A percentile compares a stretch with the other conserved stretches of the same genome.
Evolutionary conservation across 2,329 filamentous ascomycete species (phyloP).

Genomic region (Erysiphe pisi): DNA sequence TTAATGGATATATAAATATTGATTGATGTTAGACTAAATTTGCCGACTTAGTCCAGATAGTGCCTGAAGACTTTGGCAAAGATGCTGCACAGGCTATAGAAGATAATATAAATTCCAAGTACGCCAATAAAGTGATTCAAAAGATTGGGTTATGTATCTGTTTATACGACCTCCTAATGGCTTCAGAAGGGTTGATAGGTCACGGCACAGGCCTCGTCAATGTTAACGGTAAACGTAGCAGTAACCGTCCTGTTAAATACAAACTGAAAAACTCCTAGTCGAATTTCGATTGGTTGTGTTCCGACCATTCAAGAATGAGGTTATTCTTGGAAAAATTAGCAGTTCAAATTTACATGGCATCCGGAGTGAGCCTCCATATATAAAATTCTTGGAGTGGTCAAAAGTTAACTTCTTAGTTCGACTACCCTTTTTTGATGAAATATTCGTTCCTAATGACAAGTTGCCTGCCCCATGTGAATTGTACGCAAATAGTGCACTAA

Average conservation of each 20-base stretch:
- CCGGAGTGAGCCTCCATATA: conserved; percentile 43
- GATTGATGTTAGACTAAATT: conserved; percentile 65
- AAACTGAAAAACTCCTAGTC: conserved; percentile 43
- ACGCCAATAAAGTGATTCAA: conserved; percentile 89
- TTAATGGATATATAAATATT: conserved; percentile 28
- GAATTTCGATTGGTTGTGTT: conserved; percentile 92
- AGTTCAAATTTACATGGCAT: conserved; percentile 62
- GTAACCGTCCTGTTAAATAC: background rate
- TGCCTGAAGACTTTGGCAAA: conserved; percentile 77
- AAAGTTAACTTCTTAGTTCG: conserved; percentile 46
- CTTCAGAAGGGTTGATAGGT: conserved; percentile 86
- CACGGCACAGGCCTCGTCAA: conserved; percentile 88
- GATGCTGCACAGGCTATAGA: conserved; percentile 74
- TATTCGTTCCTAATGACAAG: conserved; percentile 64
- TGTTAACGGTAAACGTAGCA: conserved; percentile 59
- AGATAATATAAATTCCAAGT: conserved; percentile 95
- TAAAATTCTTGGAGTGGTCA: background rate
- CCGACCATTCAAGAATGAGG: conserved; percentile 89
- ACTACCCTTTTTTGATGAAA: conserved; percentile 89
- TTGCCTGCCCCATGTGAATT: conserved; percentile 67
- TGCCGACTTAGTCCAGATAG: conserved; percentile 86
- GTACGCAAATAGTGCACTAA: conserved; percentile 44
- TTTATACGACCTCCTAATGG: conserved; percentile 79
- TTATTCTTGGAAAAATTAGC: conserved; percentile 74
- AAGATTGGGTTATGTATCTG: conserved; percentile 89